Percentiles rank a stretch among this genome's conserved stretches.
phyloP scores from a whole-genome alignment of 306 rosid species.

The Mucuna pruriens region DNA sequence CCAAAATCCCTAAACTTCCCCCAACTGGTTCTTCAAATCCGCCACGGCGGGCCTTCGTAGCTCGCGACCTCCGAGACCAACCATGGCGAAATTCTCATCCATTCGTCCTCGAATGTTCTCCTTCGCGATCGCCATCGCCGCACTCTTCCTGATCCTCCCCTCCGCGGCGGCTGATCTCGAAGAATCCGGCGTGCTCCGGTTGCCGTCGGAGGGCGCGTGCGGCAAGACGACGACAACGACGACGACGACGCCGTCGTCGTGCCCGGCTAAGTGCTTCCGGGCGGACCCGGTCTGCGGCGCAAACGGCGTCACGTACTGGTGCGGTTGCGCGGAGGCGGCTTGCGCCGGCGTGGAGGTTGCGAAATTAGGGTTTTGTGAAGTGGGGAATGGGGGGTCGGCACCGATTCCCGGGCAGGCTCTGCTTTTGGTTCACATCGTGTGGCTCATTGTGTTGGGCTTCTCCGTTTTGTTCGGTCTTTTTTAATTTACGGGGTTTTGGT shows the following conservation, averaged over 20 bases:
- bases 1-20: neutral
- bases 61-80: conserved; percentile 44
- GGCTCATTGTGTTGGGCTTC: conserved; percentile 87
- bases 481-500: conserved; percentile 32
- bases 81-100: conserved; percentile 48
- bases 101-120: conserved; percentile 13
- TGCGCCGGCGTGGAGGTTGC: conserved; percentile 75
- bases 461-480: conserved; percentile 82
- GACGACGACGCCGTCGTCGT: conserved; percentile 41
- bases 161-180: conserved; percentile 43
- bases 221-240: neutral
- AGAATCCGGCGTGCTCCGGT: conserved; percentile 35
- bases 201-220: conserved; percentile 54
- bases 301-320: conserved; percentile 90
- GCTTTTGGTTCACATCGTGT: conserved; percentile 81
- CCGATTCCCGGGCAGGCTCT: conserved; percentile 92
- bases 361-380: conserved; percentile 79
- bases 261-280: conserved; percentile 84
- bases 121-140: neutral
- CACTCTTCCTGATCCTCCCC: conserved; percentile 34
- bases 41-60: conserved; percentile 39
- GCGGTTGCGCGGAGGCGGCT: conserved; percentile 85
- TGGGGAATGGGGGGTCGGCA: conserved; percentile 76
- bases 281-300: conserved; percentile 87
- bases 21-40: neutral